Percentiles rank a stretch among this genome's conserved stretches.
Conservation (phyloP, 805 yeast species). For the Nakazawaea holstii region DNA sequence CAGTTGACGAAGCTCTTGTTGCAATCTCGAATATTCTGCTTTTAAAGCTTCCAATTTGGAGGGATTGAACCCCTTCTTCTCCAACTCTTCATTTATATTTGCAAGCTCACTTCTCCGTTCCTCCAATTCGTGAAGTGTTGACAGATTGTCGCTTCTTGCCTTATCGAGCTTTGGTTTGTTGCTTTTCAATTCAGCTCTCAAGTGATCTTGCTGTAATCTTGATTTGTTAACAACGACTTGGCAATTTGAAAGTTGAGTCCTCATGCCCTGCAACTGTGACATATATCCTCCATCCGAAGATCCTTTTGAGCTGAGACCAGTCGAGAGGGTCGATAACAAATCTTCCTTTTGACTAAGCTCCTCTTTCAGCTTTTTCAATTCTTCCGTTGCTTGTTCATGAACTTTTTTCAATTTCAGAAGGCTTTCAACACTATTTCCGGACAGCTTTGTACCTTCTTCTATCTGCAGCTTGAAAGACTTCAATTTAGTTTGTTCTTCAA, state of each 20-base stretch:
- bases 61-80: conserved; percentile 54
- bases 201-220: conserved; percentile 51
- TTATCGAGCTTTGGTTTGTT: conserved; percentile 42
- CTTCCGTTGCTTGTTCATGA: conserved; percentile 37
- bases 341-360: conserved; percentile 64
- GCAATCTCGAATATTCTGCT: conserved; percentile 36
- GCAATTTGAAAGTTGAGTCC: conserved; percentile 46
- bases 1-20: conserved; percentile 37
- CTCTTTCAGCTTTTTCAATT: conserved; percentile 40
- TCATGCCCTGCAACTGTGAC: conserved; percentile 62
- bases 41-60: conserved; percentile 37
- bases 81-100: conserved; percentile 36
- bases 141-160: conserved; percentile 47
- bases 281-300: conserved; percentile 71
- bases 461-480: conserved; percentile 28
- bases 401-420: conserved; percentile 38
- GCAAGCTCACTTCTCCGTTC: conserved; percentile 32
- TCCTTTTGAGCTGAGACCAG: conserved; percentile 87
- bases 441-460: conserved; percentile 24
- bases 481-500: conserved; percentile 43
- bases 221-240: conserved; percentile 55
- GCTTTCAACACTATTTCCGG: conserved; percentile 29
- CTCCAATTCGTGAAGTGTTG: conserved; percentile 37
- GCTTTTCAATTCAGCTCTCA: conserved; percentile 42
- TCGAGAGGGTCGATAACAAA: conserved; percentile 70